phyloP scores from a whole-genome alignment of 495 filamentous ascomycete species.

The Hypoxylon rickii region DNA sequence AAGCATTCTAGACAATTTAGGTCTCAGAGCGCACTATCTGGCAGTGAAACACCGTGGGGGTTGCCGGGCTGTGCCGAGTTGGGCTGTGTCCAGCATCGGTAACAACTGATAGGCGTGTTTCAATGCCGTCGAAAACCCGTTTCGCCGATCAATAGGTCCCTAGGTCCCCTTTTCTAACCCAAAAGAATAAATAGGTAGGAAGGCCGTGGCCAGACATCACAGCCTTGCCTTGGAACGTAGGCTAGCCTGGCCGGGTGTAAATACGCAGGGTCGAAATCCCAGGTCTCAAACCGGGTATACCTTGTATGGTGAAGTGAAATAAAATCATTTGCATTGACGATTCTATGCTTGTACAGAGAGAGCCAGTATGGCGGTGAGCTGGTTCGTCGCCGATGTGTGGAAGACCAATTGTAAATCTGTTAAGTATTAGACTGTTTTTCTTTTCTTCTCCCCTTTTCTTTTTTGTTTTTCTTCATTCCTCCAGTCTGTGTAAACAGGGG shows the following conservation, averaged over 20 bases:
- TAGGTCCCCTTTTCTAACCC: neutral
- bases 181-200: neutral
- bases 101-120: slow-evolving; percentile 19
- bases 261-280: no score
- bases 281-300: slow-evolving; percentile 6
- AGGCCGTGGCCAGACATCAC: no score
- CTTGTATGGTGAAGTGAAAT: no score
- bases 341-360: no score
- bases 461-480: neutral
- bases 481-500: neutral
- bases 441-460: neutral
- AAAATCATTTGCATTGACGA: no score
- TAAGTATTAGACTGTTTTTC: no score
- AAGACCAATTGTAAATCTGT: slow-evolving; percentile 5
- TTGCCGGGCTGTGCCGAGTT: slow-evolving; percentile 16
- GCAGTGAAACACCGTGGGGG: slow-evolving; percentile 32
- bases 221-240: no score
- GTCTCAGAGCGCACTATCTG: slow-evolving; percentile 22
- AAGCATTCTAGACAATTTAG: slow-evolving; percentile 35
- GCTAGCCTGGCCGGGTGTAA: no score
- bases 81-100: slow-evolving; percentile 18
- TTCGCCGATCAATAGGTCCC: neutral
- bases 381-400: neutral
- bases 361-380: slow-evolving; percentile 10
- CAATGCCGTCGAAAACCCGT: slow-evolving; percentile 13